Evolutionary conservation across 2,329 filamentous ascomycete species (phyloP).

Genomic region (Aschersonia sp.): DNA sequence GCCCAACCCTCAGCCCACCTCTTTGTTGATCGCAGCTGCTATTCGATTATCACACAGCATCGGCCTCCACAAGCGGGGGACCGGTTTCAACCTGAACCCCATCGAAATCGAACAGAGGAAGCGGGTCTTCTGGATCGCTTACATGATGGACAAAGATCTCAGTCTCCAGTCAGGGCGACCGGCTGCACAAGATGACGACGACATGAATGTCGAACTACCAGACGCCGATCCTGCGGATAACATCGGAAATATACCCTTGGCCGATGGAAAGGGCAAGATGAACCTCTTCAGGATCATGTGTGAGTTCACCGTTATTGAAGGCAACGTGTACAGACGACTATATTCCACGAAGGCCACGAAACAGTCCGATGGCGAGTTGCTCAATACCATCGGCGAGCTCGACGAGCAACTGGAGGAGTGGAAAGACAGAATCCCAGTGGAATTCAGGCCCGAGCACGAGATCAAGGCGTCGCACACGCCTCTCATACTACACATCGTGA

Average conservation of each 20-base stretch:
- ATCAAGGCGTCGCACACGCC: slow-evolving; percentile 88
- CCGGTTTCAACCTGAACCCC: slow-evolving; percentile 83
- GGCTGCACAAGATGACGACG: slow-evolving; percentile 48
- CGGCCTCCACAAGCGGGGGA: slow-evolving; percentile 84
- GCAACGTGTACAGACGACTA: slow-evolving; percentile 81
- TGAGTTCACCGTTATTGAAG: slow-evolving; percentile 81
- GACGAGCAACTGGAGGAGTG: slow-evolving; percentile 83
- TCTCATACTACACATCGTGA: slow-evolving; percentile 85
- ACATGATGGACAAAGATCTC: slow-evolving; percentile 50
- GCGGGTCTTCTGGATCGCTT: slow-evolving; percentile 52
- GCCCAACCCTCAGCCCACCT: slow-evolving; percentile 88
- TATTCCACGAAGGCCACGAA: slow-evolving; percentile 89
- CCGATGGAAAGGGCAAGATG: slow-evolving; percentile 80
- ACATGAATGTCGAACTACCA: slow-evolving; percentile 92
- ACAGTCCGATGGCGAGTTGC: slow-evolving; percentile 79
- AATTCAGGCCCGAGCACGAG: slow-evolving; percentile 94
- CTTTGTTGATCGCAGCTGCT: slow-evolving; percentile 79
- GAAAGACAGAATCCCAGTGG: slow-evolving; percentile 90
- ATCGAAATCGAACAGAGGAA: slow-evolving; percentile 84
- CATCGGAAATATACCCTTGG: slow-evolving; percentile 83
- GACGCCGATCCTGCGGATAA: slow-evolving; percentile 84
- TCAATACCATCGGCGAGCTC: slow-evolving; percentile 91
- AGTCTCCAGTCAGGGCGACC: slow-evolving; percentile 45
- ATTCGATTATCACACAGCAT: slow-evolving; percentile 88
- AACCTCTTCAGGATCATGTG: slow-evolving; percentile 92